Evolutionary conservation across 441 rosid species (phyloP), one percentile per base, ranked within the genome.

Genomic region (Eruca vesicaria): DNA sequence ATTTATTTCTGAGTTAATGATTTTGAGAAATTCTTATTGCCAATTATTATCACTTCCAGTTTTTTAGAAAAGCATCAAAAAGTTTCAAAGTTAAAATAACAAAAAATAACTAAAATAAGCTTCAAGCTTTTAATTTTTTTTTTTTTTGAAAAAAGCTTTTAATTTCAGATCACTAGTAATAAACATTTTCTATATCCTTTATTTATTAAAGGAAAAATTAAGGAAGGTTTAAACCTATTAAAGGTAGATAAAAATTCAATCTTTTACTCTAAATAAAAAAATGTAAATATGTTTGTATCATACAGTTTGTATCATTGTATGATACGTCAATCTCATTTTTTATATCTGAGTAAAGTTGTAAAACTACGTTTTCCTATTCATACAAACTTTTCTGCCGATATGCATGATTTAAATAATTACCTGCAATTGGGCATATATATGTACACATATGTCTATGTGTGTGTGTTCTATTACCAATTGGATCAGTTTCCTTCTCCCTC

Each of bases 391-490:
- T 52, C 12, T 6, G 62, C 73, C 65, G 23, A 65, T 21, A 77
- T 65, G 76, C 1, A 23, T 23, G 1, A 45, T 45, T 20, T 41
- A 41, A 16, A 41, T 9, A 68, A 38, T 1, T 2, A 50, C 28
- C 7, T 70, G 71, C 72, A 77, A 65, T 33, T 71, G 63, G 68
- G 29, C 52, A 60, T 60, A 36, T 57, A 23, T 69, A 63, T 61
- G 28, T 66, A 70, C 66, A 76, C 14, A 32, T 32, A 76, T 64
- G 66, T 28, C 31, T 28, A 28, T 28, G 80, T 66, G 62, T 66
- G 60, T 69, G 69, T 38, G 33, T 70, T 55, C 48, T 71, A 71
- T 72, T 60, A 77, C 28, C 11, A 78, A 72, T 53, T 71, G 66
- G 20, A 65, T 66, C 76, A 77, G 56, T 65, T 65, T 71, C 63